These are phyloP conservation scores for Hypoxylon sp. DNA, from an alignment of 2,329 filamentous ascomycete species.

Conservation along the genomic window DNA sequence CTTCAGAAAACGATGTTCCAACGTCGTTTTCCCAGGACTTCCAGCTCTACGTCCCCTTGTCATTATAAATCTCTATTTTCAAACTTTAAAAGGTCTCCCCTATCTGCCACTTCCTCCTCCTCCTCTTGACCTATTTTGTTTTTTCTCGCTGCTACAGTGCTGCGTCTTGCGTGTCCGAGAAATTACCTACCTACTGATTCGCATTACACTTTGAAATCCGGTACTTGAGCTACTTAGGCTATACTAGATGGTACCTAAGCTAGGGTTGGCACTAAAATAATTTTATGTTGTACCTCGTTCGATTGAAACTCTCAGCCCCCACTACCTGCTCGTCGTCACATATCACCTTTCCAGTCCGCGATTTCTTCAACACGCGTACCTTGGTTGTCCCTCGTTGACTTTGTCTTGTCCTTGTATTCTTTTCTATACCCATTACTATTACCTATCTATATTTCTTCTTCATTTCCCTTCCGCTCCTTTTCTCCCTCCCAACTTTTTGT, in stretches of 20 bases:
- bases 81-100: constrained; percentile 38
- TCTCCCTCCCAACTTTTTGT: constrained; percentile 2
- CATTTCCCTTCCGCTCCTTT: constrained; percentile 9
- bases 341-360: constrained; percentile 42
- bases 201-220: constrained; percentile 25
- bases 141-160: background rate
- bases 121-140: constrained; percentile 13
- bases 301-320: constrained; percentile 45
- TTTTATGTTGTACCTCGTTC: constrained; percentile 46
- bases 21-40: constrained; percentile 34
- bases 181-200: constrained; percentile 20
- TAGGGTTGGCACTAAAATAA: constrained; percentile 44
- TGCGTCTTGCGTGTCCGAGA: constrained; percentile 20
- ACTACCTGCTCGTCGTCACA: constrained; percentile 42
- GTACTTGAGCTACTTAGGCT: constrained; percentile 46
- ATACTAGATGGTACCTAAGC: constrained; percentile 42
- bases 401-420: constrained; percentile 23
- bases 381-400: constrained; percentile 45
- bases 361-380: constrained; percentile 45
- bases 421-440: constrained; percentile 15
- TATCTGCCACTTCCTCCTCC: constrained; percentile 14
- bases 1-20: constrained; percentile 35
- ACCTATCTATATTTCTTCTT: constrained; percentile 32
- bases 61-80: constrained; percentile 23
- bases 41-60: constrained; percentile 31